These are phyloP conservation scores for Singerocomus rubriflavus DNA, from an alignment of 1,284 basidiomycete species.

Conservation along the genomic window DNA sequence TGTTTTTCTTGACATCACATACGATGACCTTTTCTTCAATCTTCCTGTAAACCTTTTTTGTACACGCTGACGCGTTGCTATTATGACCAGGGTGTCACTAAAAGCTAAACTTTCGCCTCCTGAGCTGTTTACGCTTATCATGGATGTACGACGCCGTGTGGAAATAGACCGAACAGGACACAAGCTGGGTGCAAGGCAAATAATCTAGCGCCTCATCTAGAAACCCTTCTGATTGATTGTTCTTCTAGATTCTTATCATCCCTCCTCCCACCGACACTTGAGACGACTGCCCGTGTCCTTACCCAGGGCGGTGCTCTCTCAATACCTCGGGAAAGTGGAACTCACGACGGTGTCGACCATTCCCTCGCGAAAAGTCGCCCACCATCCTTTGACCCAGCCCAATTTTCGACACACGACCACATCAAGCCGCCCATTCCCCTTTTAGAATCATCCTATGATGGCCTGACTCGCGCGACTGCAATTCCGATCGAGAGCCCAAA, in stretches of 20 bases:
- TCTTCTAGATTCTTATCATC: conserved; percentile 64
- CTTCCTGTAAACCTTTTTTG: not conserved
- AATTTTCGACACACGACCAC: not conserved
- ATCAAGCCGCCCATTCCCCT: not conserved
- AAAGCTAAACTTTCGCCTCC: conserved; percentile 67
- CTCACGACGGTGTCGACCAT: not conserved
- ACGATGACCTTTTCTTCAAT: not conserved
- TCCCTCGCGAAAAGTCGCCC: not conserved
- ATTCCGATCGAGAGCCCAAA: conserved; percentile 20
- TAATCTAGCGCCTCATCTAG: not conserved
- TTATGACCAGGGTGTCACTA: conserved; percentile 60
- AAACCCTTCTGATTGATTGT: not conserved
- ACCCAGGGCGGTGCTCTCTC: conserved; percentile 55
- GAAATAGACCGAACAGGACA: conserved; percentile 70
- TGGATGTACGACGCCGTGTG: conserved; percentile 68
- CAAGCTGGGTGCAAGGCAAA: conserved; percentile 34
- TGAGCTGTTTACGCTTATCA: conserved; percentile 67
- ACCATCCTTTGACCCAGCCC: conserved; percentile 8
- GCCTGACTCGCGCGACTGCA: conserved; percentile 9
- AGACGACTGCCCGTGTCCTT: conserved; percentile 67
- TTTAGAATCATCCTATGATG: conserved; percentile 1
- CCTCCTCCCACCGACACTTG: conserved; percentile 67
- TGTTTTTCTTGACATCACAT: not conserved
- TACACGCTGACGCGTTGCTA: conserved; percentile 8
- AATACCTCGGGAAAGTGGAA: conserved; percentile 21